Evolutionary conservation across 2,329 filamentous ascomycete genomes (phyloP).

Genomic region (Fusarium pseudoanthophilum): DNA sequence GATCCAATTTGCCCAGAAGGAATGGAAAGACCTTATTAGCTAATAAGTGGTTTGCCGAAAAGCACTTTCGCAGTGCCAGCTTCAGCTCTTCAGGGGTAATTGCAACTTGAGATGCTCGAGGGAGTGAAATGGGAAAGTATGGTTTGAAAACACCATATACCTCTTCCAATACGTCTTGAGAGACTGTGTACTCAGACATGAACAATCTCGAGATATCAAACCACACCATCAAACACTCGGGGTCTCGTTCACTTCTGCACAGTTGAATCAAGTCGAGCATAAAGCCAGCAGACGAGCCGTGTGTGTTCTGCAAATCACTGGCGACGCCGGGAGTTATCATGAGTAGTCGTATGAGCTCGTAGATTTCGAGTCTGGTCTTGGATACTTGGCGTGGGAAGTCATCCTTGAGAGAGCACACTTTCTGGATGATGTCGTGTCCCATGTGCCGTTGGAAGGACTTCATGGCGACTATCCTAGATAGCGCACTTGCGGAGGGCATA

Average conservation of each 20-base stretch:
- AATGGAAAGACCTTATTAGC: conserved; percentile 62
- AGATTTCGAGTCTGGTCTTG: conserved; percentile 63
- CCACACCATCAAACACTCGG: conserved; percentile 67
- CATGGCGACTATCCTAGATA: conserved; percentile 62
- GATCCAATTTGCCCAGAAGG: conserved; percentile 66
- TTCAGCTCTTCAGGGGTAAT: conserved; percentile 69
- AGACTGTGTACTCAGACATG: conserved; percentile 57
- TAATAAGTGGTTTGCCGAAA: conserved; percentile 60
- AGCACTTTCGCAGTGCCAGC: conserved; percentile 62
- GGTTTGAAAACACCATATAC: conserved; percentile 67
- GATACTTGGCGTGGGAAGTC: conserved; percentile 66
- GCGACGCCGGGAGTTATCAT: conserved; percentile 56
- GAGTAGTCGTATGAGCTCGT: conserved; percentile 59
- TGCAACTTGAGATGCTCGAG: conserved; percentile 60
- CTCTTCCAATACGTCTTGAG: conserved; percentile 59
- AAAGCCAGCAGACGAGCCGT: conserved; percentile 58
- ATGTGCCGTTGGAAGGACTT: conserved; percentile 61
- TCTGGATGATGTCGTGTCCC: conserved; percentile 60
- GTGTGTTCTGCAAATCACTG: conserved; percentile 57
- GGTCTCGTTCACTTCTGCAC: conserved; percentile 66
- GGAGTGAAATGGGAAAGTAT: conserved; percentile 70
- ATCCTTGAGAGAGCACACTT: conserved; percentile 63
- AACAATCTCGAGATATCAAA: conserved; percentile 62
- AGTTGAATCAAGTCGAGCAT: conserved; percentile 61
- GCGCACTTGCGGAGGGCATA: conserved; percentile 62